Conservation (phyloP, 805 yeast species). For the Lipomyces japonicus region DNA sequence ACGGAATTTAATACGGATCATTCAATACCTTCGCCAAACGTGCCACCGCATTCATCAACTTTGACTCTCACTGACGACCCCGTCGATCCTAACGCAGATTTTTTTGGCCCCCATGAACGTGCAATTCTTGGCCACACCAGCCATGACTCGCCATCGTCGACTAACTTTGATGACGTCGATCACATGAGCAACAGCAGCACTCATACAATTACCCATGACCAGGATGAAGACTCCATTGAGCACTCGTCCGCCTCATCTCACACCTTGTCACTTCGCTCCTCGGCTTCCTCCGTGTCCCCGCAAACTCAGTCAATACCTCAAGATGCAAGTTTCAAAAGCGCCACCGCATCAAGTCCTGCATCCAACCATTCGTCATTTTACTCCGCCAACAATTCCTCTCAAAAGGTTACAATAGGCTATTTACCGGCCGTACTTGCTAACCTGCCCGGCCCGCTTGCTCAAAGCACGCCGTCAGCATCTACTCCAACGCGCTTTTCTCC, state of each 20-base stretch:
- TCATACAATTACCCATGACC: neutral
- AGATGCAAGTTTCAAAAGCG: neutral
- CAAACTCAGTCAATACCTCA: neutral
- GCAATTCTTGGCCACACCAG: constrained; percentile 13
- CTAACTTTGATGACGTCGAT: neutral
- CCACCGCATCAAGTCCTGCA: constrained; percentile 5
- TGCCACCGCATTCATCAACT: constrained; percentile 8
- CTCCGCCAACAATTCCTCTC: constrained; percentile 7
- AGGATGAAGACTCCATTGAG: neutral
- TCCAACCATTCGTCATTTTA: constrained; percentile 14
- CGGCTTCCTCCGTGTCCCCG: neutral
- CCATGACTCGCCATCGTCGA: constrained; percentile 3
- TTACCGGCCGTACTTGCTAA: neutral
- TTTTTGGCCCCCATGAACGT: constrained; percentile 21
- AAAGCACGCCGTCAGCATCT: constrained; percentile 11
- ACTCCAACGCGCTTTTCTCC: neutral
- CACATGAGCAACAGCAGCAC: neutral
- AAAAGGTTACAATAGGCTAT: neutral
- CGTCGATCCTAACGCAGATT: constrained; percentile 13
- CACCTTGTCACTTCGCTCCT: neutral
- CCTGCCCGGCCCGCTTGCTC: constrained; percentile 11
- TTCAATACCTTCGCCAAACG: constrained; percentile 3
- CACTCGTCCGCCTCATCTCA: neutral
- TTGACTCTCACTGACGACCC: constrained; percentile 7
- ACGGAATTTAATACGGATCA: constrained; percentile 13